Conservation (phyloP, 345 rosid species). For the Rhizophora mangle region DNA sequence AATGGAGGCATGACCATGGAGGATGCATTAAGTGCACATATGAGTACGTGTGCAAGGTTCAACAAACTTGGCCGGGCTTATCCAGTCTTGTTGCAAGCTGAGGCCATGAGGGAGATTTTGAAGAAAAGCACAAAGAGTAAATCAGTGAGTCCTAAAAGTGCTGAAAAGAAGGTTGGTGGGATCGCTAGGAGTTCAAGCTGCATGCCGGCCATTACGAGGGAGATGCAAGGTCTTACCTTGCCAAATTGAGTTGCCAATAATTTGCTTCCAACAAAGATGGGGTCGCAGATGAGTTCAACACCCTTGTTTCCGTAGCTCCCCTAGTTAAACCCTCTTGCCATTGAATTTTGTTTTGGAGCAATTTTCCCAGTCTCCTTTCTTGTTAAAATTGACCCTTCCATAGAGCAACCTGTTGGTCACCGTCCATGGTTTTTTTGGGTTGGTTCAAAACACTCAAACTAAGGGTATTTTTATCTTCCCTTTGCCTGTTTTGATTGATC, state of each 20-base stretch:
- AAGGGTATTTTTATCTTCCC: constrained; percentile 10
- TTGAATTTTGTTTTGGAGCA: background rate
- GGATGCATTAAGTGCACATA: constrained; percentile 66
- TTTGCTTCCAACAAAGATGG: background rate
- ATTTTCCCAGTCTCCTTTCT: background rate
- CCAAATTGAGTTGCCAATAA: background rate
- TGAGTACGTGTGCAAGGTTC: constrained; percentile 71
- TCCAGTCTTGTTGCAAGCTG: constrained; percentile 77
- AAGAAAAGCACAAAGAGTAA: constrained; percentile 53
- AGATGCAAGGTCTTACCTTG: constrained; percentile 27
- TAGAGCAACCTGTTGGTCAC: background rate
- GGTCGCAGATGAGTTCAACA: background rate
- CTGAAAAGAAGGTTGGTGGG: constrained; percentile 34
- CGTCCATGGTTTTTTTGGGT: constrained; percentile 3
- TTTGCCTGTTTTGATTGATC: background rate
- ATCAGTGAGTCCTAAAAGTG: constrained; percentile 47
- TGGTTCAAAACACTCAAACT: background rate
- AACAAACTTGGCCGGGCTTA: constrained; percentile 76
- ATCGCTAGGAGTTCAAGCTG: constrained; percentile 81
- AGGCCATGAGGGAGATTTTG: constrained; percentile 81
- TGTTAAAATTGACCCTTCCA: background rate
- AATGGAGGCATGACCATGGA: constrained; percentile 43
- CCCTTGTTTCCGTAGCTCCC: background rate
- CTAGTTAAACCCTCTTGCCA: background rate
- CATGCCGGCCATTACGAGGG: constrained; percentile 72